Evolutionary conservation across 106 monocot species (phyloP).

Genomic region (Agapanthus africanus): DNA sequence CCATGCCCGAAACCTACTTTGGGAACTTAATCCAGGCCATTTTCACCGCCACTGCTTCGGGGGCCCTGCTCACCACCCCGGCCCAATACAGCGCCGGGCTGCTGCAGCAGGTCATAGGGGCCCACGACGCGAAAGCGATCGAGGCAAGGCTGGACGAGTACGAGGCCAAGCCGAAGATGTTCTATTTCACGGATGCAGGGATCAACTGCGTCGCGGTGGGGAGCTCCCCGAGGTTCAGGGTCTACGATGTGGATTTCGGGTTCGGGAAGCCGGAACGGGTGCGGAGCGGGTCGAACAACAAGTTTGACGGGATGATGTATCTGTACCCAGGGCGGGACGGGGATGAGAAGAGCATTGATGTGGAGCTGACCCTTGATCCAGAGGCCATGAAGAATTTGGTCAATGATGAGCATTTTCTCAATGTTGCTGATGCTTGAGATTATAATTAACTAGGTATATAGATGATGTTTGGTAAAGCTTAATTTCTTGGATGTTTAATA

Average conservation of each 20-base stretch:
- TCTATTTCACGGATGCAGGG: constrained; percentile 82
- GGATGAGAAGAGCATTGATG: constrained; percentile 54
- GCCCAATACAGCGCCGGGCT: constrained; percentile 39
- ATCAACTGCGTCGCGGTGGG: constrained; percentile 79
- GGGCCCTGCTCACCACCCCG: constrained; percentile 37
- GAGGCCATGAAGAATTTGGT: constrained; percentile 67
- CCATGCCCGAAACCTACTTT: constrained; percentile 64
- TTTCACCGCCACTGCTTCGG: constrained; percentile 63
- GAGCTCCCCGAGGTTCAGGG: constrained; percentile 84
- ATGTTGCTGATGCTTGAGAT: not conserved
- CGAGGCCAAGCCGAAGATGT: constrained; percentile 85
- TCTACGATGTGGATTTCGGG: constrained; percentile 96
- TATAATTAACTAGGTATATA: too few relatives aligned
- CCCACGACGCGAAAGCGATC: constrained; percentile 64
- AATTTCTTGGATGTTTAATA: too few relatives aligned
- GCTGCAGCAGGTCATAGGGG: constrained; percentile 59
- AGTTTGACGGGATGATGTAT: constrained; percentile 97
- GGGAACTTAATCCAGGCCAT: constrained; percentile 88
- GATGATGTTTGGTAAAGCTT: too few relatives aligned
- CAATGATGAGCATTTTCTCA: constrained; percentile 70
- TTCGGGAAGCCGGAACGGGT: constrained; percentile 83
- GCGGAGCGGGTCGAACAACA: constrained; percentile 84
- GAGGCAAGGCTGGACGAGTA: constrained; percentile 52
- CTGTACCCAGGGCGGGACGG: constrained; percentile 72
- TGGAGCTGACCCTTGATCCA: constrained; percentile 69